These are phyloP conservation scores for Roridomyces roridus DNA, from an alignment of 768 basidiomycete species.

Conservation along the genomic window DNA sequence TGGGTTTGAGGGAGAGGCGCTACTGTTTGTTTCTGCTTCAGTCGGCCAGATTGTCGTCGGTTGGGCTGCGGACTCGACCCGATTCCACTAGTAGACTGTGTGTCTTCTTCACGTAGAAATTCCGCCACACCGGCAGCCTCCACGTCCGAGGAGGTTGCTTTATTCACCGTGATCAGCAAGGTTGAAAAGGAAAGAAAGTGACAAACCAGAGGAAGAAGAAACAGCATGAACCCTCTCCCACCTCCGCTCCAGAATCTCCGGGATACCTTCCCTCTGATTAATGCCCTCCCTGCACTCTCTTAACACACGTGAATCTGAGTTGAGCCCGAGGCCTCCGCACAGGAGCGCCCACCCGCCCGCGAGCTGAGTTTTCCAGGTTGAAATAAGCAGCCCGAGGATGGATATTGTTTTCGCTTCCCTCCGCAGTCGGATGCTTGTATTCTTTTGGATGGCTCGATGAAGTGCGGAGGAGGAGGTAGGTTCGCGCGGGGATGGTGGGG, in stretches of 20 bases:
- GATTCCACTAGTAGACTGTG: too few species aligned
- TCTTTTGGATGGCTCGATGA: neutral
- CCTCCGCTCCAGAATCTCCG: neutral
- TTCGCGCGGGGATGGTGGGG: neutral
- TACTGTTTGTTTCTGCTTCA: too few species aligned
- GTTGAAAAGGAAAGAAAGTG: too few species aligned
- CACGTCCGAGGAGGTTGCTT: too few species aligned
- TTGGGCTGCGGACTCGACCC: too few species aligned
- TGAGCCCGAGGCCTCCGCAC: neutral
- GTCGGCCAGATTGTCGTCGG: too few species aligned
- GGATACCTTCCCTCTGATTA: neutral
- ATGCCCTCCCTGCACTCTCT: neutral
- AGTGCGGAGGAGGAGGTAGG: neutral
- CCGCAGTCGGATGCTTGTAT: neutral
- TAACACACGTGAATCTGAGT: constrained; percentile 9
- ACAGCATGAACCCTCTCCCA: neutral
- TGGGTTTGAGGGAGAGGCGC: too few species aligned
- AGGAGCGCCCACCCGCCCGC: neutral
- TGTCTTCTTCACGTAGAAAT: too few species aligned
- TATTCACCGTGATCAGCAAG: too few species aligned
- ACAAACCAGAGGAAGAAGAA: neutral
- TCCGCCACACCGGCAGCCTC: too few species aligned
- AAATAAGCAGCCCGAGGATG: constrained; percentile 7
- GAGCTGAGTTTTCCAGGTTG: constrained; percentile 2
- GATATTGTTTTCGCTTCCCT: constrained; percentile 4